A percentile compares a stretch with the other conserved stretches of the same genome.
Conservation (phyloP, 2,329 filamentous ascomycete genomes). For the Paramyrothecium sp. region DNA sequence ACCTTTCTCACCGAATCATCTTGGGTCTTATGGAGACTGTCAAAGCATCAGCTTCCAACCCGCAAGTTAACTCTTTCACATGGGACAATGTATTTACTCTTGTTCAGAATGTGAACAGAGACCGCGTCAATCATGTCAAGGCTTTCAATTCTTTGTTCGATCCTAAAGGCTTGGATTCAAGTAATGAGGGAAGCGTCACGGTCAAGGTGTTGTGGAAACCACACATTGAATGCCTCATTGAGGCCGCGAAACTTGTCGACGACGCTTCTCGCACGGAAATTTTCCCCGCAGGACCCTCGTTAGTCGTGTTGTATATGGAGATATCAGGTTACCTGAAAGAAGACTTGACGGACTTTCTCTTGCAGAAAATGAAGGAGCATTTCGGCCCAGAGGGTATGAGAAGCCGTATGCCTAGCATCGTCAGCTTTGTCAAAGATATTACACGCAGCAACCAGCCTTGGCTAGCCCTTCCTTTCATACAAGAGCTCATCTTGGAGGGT, state of each 20-base stretch:
- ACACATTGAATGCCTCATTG: constrained; percentile 22
- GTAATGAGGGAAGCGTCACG: background rate
- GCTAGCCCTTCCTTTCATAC: constrained; percentile 26
- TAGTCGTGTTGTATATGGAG: constrained; percentile 10
- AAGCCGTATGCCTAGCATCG: constrained; percentile 9
- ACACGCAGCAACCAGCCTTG: constrained; percentile 25
- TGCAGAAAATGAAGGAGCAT: constrained; percentile 12
- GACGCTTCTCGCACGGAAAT: too few species aligned
- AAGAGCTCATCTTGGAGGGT: constrained; percentile 23
- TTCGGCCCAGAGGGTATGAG: constrained; percentile 11
- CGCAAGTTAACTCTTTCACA: constrained; percentile 6
- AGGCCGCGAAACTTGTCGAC: constrained; percentile 15
- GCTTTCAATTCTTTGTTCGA: background rate
- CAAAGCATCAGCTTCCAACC: constrained; percentile 8
- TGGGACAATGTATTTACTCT: constrained; percentile 10
- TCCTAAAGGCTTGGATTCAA: background rate
- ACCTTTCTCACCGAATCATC: constrained; percentile 11
- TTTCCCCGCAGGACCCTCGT: constrained; percentile 1
- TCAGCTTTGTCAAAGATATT: constrained; percentile 17
- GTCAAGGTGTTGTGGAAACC: constrained; percentile 25
- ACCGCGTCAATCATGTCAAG: too few species aligned
- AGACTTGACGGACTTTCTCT: constrained; percentile 15
- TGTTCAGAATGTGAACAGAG: background rate
- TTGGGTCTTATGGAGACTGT: constrained; percentile 13
- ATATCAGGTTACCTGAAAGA: constrained; percentile 6